A percentile compares a stretch with the other conserved stretches of the same genome.
These are phyloP conservation scores for Aspergillus affinis DNA, from an alignment of 495 filamentous ascomycete species.

Conservation along the genomic window DNA sequence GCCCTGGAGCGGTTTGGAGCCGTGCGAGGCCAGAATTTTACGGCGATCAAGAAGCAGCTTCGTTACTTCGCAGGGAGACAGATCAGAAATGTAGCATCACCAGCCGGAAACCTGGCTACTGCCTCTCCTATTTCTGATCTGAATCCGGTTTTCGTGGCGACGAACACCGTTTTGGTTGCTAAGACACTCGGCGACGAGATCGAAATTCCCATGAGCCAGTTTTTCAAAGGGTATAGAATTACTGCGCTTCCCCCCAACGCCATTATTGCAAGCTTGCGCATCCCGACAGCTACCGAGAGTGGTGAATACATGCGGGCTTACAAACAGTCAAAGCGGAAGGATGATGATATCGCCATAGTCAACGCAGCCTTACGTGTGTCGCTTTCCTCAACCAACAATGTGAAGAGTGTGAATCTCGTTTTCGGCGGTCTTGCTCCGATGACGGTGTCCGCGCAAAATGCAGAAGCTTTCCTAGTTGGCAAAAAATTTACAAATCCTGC, in stretches of 20 bases:
- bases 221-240: slow-evolving; percentile 87
- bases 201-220: slow-evolving; percentile 85
- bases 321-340: slow-evolving; percentile 94
- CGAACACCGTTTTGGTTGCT: slow-evolving; percentile 76
- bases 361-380: slow-evolving; percentile 76
- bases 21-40: slow-evolving; percentile 62
- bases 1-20: slow-evolving; percentile 80
- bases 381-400: slow-evolving; percentile 61
- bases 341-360: slow-evolving; percentile 96
- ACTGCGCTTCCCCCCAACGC: slow-evolving; percentile 82
- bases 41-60: slow-evolving; percentile 73
- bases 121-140: slow-evolving; percentile 96
- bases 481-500: slow-evolving; percentile 76
- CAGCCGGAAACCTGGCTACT: slow-evolving; percentile 91
- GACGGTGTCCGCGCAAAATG: slow-evolving; percentile 78
- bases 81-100: slow-evolving; percentile 95
- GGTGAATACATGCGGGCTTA: slow-evolving; percentile 68
- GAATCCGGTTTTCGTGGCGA: slow-evolving; percentile 91
- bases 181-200: slow-evolving; percentile 68
- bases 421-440: slow-evolving; percentile 91
- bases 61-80: slow-evolving; percentile 92
- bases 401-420: slow-evolving; percentile 70
- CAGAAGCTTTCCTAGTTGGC: slow-evolving; percentile 67
- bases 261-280: slow-evolving; percentile 81
- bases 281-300: slow-evolving; percentile 66